Evolutionary conservation across 306 rosid genomes (phyloP).

Genomic region (Vachellia collinsii): DNA sequence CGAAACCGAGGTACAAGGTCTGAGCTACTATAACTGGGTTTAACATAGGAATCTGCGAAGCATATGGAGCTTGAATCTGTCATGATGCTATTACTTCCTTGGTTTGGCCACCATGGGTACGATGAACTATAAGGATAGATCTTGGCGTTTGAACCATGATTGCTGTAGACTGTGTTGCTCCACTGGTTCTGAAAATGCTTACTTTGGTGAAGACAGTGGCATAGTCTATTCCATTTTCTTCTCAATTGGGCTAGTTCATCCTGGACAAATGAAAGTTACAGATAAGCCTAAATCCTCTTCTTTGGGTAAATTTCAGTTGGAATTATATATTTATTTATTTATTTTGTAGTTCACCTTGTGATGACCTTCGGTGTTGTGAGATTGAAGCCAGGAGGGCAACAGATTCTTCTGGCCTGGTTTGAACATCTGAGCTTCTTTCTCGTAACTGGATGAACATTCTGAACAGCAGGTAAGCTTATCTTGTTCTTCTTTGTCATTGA

Average conservation of each 20-base stretch:
- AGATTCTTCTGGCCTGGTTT: slow-evolving; percentile 68
- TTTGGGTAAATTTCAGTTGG: not conserved
- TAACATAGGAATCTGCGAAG: slow-evolving; percentile 54
- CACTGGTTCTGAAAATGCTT: slow-evolving; percentile 52
- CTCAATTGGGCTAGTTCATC: slow-evolving; percentile 64
- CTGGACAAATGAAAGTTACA: slow-evolving; percentile 37
- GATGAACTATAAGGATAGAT: slow-evolving; percentile 59
- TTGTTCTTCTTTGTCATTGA: slow-evolving; percentile 54
- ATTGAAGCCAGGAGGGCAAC: slow-evolving; percentile 91
- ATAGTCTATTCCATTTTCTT: slow-evolving; percentile 77
- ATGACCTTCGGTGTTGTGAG: slow-evolving; percentile 56
- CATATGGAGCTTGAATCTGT: slow-evolving; percentile 66
- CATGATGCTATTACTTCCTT: slow-evolving; percentile 35
- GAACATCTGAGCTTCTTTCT: slow-evolving; percentile 73
- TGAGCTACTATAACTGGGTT: slow-evolving; percentile 45
- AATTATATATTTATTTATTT: not conserved
- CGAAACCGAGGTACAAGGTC: slow-evolving; percentile 59
- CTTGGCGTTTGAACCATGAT: slow-evolving; percentile 44
- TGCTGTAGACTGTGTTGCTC: slow-evolving; percentile 42
- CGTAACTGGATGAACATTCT: slow-evolving; percentile 76
- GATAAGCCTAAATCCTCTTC: not conserved
- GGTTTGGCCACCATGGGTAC: slow-evolving; percentile 67
- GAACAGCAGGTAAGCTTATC: slow-evolving; percentile 64
- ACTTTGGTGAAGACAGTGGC: slow-evolving; percentile 68
- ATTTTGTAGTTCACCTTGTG: slow-evolving; percentile 57